Evolutionary conservation across 345 rosid genomes (phyloP), one percentile per base, ranked within the genome.

Genomic region (Syzygium grande): DNA sequence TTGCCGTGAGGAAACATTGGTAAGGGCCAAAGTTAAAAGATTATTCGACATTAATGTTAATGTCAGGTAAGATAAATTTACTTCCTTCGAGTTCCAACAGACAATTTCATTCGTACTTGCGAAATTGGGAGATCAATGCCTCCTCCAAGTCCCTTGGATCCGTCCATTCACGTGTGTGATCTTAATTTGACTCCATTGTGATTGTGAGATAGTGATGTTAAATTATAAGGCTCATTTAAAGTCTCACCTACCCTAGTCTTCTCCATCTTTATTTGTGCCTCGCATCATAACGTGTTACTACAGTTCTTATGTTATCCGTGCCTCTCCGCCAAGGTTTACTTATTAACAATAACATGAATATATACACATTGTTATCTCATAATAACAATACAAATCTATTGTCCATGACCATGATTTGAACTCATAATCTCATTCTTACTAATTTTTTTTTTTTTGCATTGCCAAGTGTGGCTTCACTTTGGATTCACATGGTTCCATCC

Each of bases 151-250:
- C 43, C 23, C 79, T 16, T 16, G 6, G 23, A 68, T 68, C 43
- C 7, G 1, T 30, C 6, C 43, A 34, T 68, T 30, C 12, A 2
- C 9, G 0, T 16, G 0, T 16, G 43, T 0, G 12, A 68, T 68
- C 23, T 68, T 17, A 23, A 68, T 68, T 68, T 68, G 12, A 16
- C 10, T 16, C 12, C 2, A 68, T 68, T 68, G 23, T 68, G 11
- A 29, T 4, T 30, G 79, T 68, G 43, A 30, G 43, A 16, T 30
- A 16, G 43, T 30, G 43, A 8, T 68, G 79, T 30, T 30, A 30
- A 30, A 22, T 34, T 30, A 68, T 65, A 2, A 30, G 1, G 7
- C 5, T 30, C 9, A 46, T 46, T 80, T 27, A 46, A 83, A 4
- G 11, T 30, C 78, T 17, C 79, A 65, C 16, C 12, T 65, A 65